Evolutionary conservation across 2,329 filamentous ascomycete species (phyloP).

Genomic region (Endocalyx cinctus): DNA sequence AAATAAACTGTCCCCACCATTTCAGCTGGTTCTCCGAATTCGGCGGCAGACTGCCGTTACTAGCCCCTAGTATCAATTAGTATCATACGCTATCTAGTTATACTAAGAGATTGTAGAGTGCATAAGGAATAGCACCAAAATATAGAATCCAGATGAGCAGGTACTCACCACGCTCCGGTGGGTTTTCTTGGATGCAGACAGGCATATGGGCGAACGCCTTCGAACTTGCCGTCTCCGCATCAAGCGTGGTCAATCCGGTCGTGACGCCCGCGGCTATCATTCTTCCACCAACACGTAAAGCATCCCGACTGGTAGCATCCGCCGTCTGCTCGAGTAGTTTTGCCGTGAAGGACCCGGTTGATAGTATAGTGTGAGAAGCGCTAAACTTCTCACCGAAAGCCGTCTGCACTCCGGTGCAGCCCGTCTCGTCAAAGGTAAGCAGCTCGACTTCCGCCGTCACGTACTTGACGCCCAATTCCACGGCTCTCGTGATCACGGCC

Average conservation of each 20-base stretch:
- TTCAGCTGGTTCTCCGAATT: constrained; percentile 48
- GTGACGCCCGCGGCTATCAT: constrained; percentile 50
- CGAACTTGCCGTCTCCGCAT: constrained; percentile 15
- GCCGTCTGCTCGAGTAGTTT: constrained; percentile 40
- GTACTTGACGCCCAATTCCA: constrained; percentile 48
- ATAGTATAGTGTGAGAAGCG: constrained; percentile 41
- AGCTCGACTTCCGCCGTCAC: constrained; percentile 39
- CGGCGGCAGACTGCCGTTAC: constrained; percentile 54
- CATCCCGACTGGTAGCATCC: constrained; percentile 33
- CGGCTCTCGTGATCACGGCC: constrained; percentile 40
- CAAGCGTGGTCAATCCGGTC: constrained; percentile 20
- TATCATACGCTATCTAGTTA: not conserved
- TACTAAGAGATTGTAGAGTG: not conserved
- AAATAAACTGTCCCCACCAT: constrained; percentile 59
- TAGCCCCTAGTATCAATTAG: constrained; percentile 39
- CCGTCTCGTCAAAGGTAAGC: constrained; percentile 29
- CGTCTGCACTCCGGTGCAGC: constrained; percentile 37
- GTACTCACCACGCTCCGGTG: constrained; percentile 16
- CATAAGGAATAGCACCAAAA: not conserved
- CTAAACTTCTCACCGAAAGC: constrained; percentile 32
- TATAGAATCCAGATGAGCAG: too few relatives aligned
- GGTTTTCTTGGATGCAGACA: constrained; percentile 22
- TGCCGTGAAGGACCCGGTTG: constrained; percentile 47
- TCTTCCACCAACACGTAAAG: constrained; percentile 41
- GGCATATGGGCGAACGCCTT: constrained; percentile 16